phyloP scores from a whole-genome alignment of 2,329 filamentous ascomycete species.

The Beauveria sp. region DNA sequence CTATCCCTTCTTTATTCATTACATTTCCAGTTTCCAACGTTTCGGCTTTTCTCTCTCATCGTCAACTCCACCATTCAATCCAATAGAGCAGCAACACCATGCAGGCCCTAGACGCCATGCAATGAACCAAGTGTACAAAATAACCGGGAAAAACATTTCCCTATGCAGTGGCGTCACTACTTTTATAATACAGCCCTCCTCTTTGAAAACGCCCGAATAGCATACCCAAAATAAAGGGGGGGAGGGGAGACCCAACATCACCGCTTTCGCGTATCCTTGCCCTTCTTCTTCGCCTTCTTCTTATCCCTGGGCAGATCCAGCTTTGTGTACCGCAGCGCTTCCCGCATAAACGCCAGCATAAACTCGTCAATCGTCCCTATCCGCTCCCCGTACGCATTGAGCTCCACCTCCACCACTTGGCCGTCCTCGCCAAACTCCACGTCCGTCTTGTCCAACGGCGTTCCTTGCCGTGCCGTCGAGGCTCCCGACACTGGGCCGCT shows the following conservation, averaged over 20 bases:
- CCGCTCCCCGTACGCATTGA: conserved; percentile 50
- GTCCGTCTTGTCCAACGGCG: conserved; percentile 34
- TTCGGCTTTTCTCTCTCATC: not conserved
- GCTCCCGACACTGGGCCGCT: conserved; percentile 36
- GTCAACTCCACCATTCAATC: not conserved
- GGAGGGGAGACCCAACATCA: conserved; percentile 15
- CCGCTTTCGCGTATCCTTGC: conserved; percentile 48
- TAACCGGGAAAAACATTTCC: not conserved
- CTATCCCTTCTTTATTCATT: not conserved
- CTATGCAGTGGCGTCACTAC: not conserved
- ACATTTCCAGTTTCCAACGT: not conserved
- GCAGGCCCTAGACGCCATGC: not conserved
- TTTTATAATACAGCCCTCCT: conserved; percentile 8
- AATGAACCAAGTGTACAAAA: conserved; percentile 1
- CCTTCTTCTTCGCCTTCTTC: conserved; percentile 53
- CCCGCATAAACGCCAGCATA: conserved; percentile 63
- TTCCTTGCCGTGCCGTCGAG: conserved; percentile 44
- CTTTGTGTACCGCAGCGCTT: conserved; percentile 48
- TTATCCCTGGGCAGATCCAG: conserved; percentile 58
- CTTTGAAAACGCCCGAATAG: not conserved
- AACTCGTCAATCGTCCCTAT: conserved; percentile 65
- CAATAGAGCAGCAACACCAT: not conserved
- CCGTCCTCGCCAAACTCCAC: conserved; percentile 25
- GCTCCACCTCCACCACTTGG: conserved; percentile 35
- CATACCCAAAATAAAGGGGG: conserved; percentile 1